A percentile compares a stretch with the other conserved stretches of the same genome.
Evolutionary conservation across 305 asterid genomes (phyloP).

Genomic region (Fraxinus latifolia): DNA sequence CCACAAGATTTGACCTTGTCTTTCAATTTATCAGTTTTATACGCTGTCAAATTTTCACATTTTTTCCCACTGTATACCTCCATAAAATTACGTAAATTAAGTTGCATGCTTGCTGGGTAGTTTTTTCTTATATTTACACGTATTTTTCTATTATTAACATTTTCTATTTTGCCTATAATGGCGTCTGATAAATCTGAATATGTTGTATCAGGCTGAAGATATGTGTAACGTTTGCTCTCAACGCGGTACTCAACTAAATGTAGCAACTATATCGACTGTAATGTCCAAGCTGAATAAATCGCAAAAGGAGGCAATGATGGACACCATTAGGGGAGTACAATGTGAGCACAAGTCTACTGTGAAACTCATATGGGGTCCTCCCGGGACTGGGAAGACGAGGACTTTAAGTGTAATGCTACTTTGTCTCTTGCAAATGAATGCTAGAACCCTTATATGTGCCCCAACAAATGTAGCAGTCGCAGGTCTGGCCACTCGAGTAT

Average conservation of each 20-base stretch:
- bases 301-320: slow-evolving; percentile 44
- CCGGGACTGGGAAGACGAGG: slow-evolving; percentile 71
- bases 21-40: background rate
- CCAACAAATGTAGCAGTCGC: slow-evolving; percentile 58
- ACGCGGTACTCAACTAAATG: slow-evolving; percentile 13
- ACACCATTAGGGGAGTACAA: slow-evolving; percentile 27
- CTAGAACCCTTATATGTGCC: slow-evolving; percentile 51
- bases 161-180: background rate
- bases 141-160: background rate
- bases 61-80: background rate
- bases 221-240: slow-evolving; percentile 31
- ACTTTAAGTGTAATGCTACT: slow-evolving; percentile 47
- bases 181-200: background rate
- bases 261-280: slow-evolving; percentile 17
- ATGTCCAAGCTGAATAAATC: slow-evolving; percentile 44
- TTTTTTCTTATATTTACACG: background rate
- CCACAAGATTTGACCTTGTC: background rate
- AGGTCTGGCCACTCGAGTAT: slow-evolving; percentile 51
- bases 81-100: background rate
- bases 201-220: slow-evolving; percentile 31
- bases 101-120: background rate
- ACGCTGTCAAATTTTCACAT: background rate
- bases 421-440: slow-evolving; percentile 39
- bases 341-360: slow-evolving; percentile 46
- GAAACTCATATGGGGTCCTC: slow-evolving; percentile 72